A percentile compares a stretch with the other conserved stretches of the same genome.
phyloP scores from a whole-genome alignment of 2,329 filamentous ascomycete species.

The Pseudogymnoascus sp. region DNA sequence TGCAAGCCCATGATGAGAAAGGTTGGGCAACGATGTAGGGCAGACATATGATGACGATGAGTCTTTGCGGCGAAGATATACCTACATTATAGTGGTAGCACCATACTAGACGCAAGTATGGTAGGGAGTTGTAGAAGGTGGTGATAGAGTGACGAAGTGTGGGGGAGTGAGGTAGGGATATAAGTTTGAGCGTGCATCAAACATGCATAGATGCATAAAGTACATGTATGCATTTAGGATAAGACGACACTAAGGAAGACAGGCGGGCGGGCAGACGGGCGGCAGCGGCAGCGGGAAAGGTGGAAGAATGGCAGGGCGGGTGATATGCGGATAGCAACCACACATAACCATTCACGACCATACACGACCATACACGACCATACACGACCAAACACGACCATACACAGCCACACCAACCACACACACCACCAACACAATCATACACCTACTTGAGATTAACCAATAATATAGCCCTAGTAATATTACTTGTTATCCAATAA shows the following conservation, averaged over 20 bases:
- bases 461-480: neutral
- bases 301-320: neutral
- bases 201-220: too few species aligned
- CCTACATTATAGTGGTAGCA: neutral
- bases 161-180: conserved; percentile 2
- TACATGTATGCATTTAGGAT: too few species aligned
- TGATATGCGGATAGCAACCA: neutral
- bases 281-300: neutral
- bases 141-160: neutral
- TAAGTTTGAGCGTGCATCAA: neutral
- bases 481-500: too few species aligned
- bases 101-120: neutral
- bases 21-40: neutral
- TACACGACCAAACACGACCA: too few species aligned
- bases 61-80: neutral
- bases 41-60: neutral
- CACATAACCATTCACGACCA: too few species aligned
- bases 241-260: too few species aligned
- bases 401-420: too few species aligned
- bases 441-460: neutral
- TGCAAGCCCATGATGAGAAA: neutral
- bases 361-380: too few species aligned
- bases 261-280: neutral
- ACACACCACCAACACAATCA: too few species aligned
- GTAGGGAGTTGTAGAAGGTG: neutral